Conservation (phyloP, 1,284 basidiomycete species). For the Tilletia walkeri region DNA sequence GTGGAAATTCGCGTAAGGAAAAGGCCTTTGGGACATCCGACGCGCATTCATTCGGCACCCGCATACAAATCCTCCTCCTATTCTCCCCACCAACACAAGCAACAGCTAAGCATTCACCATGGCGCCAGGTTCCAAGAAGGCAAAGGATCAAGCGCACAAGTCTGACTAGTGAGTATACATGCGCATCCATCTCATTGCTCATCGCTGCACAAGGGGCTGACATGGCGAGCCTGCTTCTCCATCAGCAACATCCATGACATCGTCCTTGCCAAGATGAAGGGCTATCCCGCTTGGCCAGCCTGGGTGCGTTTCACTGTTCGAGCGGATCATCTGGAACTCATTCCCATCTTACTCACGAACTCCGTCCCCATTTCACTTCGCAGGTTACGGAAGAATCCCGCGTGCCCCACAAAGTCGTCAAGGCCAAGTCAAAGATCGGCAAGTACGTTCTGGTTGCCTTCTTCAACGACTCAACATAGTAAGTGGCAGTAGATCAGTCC, state of each 20-base stretch:
- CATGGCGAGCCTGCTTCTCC: background rate
- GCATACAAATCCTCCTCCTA: too few species aligned
- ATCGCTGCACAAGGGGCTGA: background rate
- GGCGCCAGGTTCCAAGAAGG: constrained; percentile 16
- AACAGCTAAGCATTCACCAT: background rate
- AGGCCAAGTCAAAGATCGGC: constrained; percentile 70
- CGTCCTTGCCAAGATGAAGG: constrained; percentile 87
- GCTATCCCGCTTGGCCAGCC: constrained; percentile 88
- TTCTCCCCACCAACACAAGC: too few species aligned
- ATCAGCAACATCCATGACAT: constrained; percentile 65
- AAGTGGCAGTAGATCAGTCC: constrained; percentile 56
- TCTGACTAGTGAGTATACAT: constrained; percentile 17
- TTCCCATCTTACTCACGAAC: background rate
- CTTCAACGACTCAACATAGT: constrained; percentile 90
- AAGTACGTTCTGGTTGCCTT: constrained; percentile 73
- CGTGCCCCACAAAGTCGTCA: constrained; percentile 65
- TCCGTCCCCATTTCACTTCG: constrained; percentile 8
- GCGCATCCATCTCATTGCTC: background rate
- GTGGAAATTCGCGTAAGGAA: too few species aligned
- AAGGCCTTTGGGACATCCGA: too few species aligned
- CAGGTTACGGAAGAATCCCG: constrained; percentile 74
- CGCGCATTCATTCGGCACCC: too few species aligned
- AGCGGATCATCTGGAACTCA: background rate
- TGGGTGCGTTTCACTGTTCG: constrained; percentile 63
- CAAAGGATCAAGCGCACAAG: background rate